phyloP scores from a whole-genome alignment of 495 filamentous ascomycete genomes.

The Penicillium paradoxum region DNA sequence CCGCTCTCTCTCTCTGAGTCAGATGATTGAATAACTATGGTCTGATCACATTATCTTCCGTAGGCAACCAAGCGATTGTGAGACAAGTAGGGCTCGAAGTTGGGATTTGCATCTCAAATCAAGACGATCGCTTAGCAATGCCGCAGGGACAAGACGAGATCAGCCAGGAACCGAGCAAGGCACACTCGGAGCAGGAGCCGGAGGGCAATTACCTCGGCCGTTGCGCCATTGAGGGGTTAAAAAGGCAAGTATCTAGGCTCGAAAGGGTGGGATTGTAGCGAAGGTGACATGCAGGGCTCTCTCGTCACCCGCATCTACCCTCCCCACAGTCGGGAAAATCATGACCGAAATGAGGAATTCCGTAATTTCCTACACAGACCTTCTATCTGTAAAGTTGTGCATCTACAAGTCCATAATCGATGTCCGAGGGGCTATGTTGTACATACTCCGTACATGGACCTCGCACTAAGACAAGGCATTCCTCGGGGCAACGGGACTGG shows the following conservation, averaged over 20 bases:
- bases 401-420: neutral
- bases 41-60: neutral
- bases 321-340: neutral
- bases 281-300: slow-evolving; percentile 1
- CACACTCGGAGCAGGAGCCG: neutral
- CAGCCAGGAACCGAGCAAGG: neutral
- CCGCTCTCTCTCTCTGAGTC: neutral
- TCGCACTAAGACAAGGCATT: slow-evolving; percentile 2
- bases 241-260: neutral
- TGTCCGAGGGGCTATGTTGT: neutral
- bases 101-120: neutral
- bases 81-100: neutral
- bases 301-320: neutral
- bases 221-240: neutral
- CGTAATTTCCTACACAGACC: neutral
- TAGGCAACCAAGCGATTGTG: neutral
- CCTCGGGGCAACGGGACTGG: neutral
- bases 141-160: neutral
- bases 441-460: slow-evolving; percentile 7
- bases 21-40: neutral
- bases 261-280: neutral
- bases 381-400: neutral
- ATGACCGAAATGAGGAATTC: neutral
- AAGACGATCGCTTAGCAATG: neutral
- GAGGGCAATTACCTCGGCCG: neutral